phyloP scores from a whole-genome alignment of 176 grass and related monocot genomes.

The Juncus inflexus region DNA sequence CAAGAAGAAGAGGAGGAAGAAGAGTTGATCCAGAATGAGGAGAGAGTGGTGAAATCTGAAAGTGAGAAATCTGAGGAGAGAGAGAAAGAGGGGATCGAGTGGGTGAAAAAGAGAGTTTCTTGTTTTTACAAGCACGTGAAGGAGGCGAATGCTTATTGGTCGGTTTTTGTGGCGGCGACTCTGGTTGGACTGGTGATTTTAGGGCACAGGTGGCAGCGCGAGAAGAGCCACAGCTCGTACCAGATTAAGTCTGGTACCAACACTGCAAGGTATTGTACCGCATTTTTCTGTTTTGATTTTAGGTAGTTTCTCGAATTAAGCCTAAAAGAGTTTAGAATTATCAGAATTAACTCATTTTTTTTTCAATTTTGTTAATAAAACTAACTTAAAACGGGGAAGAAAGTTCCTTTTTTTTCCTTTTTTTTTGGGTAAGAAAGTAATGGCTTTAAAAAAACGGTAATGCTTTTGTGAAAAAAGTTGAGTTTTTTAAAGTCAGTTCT shows the following conservation, averaged over 20 bases:
- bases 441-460: too few relatives aligned
- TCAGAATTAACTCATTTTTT: too few relatives aligned
- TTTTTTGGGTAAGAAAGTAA: too few relatives aligned
- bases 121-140: conserved; percentile 75
- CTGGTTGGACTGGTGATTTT: conserved; percentile 80
- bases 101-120: conserved; percentile 66
- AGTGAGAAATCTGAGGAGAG: conserved; percentile 31
- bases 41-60: conserved; percentile 16
- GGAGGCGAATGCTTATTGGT: conserved; percentile 72
- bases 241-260: conserved; percentile 38
- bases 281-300: conserved; percentile 2
- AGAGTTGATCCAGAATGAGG: neutral
- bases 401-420: too few relatives aligned
- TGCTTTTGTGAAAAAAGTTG: too few relatives aligned
- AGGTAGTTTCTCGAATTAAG: too few relatives aligned
- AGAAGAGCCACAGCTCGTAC: conserved; percentile 52
- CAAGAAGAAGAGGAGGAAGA: conserved; percentile 33
- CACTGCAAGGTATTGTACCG: conserved; percentile 44
- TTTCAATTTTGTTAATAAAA: too few relatives aligned
- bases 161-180: conserved; percentile 66
- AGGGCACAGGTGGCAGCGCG: conserved; percentile 70
- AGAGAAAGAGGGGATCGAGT: conserved; percentile 20
- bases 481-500: too few relatives aligned
- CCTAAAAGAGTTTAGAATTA: too few relatives aligned
- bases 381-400: too few relatives aligned